phyloP scores from a whole-genome alignment of 1,139 yeast species.

The Pichia norvegensis region DNA sequence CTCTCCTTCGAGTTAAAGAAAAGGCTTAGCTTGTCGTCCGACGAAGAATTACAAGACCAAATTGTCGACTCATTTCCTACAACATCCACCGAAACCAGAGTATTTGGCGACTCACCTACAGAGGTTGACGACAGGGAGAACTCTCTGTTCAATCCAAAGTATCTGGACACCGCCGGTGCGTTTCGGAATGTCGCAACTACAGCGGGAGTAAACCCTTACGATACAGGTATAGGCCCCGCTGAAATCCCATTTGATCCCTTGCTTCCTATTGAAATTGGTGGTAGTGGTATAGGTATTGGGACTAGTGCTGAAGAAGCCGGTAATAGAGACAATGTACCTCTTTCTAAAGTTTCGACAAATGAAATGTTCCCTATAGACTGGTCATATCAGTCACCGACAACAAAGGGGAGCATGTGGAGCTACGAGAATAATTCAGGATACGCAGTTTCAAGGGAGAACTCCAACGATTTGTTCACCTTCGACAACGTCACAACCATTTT shows the following conservation, averaged over 20 bases:
- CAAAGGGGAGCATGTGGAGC: neutral
- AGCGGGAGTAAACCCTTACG: neutral
- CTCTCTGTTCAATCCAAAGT: neutral
- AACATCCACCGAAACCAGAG: neutral
- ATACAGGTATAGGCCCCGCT: neutral
- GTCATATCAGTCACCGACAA: neutral
- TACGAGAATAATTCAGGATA: neutral
- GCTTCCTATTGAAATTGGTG: neutral
- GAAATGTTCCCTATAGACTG: neutral
- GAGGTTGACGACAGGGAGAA: neutral
- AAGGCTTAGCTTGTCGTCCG: neutral
- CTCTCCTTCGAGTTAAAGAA: neutral
- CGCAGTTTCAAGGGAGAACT: neutral
- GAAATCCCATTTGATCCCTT: neutral
- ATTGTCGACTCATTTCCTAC: neutral
- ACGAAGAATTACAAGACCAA: neutral
- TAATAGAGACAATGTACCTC: neutral
- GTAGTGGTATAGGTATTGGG: too few species aligned
- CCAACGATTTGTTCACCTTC: neutral
- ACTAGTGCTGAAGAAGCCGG: neutral
- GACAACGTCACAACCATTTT: neutral
- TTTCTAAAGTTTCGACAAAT: neutral
- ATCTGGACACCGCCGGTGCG: neutral
- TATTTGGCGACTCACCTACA: neutral
- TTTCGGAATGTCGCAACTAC: too few species aligned